Conservation (phyloP, 2,329 filamentous ascomycete species). For the Penicillium sp. region DNA sequence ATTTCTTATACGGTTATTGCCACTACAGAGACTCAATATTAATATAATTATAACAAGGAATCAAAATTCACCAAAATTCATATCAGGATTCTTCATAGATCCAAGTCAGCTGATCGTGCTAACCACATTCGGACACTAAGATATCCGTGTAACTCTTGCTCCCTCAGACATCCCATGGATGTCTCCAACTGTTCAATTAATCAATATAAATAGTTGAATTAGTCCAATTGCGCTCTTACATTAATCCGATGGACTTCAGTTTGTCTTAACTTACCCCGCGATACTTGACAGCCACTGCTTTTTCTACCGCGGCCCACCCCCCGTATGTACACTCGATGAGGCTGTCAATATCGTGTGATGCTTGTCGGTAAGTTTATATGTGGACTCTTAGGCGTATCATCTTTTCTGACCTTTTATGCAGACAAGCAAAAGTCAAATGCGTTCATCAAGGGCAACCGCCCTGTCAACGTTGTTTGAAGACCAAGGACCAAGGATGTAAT, state of each 20-base stretch:
- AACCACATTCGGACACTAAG: background rate
- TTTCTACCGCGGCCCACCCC: background rate
- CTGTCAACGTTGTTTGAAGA: conserved; percentile 32
- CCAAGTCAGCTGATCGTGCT: conserved; percentile 7
- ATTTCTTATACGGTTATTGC: background rate
- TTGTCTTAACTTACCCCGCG: background rate
- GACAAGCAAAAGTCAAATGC: conserved; percentile 38
- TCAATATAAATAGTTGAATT: background rate
- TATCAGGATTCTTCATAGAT: background rate
- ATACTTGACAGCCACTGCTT: conserved; percentile 1
- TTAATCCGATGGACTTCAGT: conserved; percentile 1
- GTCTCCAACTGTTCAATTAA: background rate
- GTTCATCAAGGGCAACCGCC: conserved; percentile 35
- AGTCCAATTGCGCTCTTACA: background rate
- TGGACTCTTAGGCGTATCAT: background rate
- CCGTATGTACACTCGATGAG: conserved; percentile 25
- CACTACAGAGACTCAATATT: background rate
- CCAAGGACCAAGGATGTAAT: conserved; percentile 22
- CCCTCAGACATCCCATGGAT: background rate
- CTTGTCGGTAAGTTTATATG: conserved; percentile 28
- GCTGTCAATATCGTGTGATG: conserved; percentile 37
- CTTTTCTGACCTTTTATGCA: conserved; percentile 6
- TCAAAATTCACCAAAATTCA: background rate
- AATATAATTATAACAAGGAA: conserved; percentile 2
- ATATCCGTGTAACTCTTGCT: background rate